These are phyloP conservation scores for Torulaspora globosa DNA, from an alignment of 1,139 yeast species.

Conservation along the genomic window DNA sequence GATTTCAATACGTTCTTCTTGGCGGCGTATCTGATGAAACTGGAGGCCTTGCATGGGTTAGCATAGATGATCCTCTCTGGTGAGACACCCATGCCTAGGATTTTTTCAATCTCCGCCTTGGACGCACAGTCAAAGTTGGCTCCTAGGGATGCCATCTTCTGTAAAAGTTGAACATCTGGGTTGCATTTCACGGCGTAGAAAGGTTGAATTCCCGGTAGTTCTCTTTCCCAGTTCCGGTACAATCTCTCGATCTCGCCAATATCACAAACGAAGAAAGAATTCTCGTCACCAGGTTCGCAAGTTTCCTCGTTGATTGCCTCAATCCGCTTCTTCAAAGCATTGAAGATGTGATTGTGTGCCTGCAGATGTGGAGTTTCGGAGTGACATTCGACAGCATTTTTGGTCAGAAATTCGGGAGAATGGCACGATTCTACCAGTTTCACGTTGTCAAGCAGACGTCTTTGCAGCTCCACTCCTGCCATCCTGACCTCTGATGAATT, in stretches of 20 bases:
- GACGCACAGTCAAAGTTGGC: constrained; percentile 94
- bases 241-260: constrained; percentile 66
- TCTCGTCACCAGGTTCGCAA: constrained; percentile 76
- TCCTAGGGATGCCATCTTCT: constrained; percentile 55
- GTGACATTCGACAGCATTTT: neutral
- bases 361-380: constrained; percentile 26
- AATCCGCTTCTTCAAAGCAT: constrained; percentile 46
- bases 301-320: constrained; percentile 50
- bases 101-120: constrained; percentile 69
- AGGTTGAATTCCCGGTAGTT: constrained; percentile 74
- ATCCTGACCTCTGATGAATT: neutral
- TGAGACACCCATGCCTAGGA: constrained; percentile 58
- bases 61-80: constrained; percentile 79
- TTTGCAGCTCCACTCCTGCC: constrained; percentile 10
- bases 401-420: neutral
- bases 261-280: constrained; percentile 87
- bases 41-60: constrained; percentile 86
- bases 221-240: constrained; percentile 54
- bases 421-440: constrained; percentile 16
- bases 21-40: constrained; percentile 71
- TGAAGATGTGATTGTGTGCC: constrained; percentile 37
- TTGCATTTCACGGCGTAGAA: constrained; percentile 94
- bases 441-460: constrained; percentile 15
- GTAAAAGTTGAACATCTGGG: constrained; percentile 60
- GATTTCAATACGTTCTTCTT: constrained; percentile 57